Percentiles rank a stretch among this genome's conserved stretches.
Conservation (phyloP, 108 stramenopile genomes). For the Phaeodactylum tricornutum region DNA sequence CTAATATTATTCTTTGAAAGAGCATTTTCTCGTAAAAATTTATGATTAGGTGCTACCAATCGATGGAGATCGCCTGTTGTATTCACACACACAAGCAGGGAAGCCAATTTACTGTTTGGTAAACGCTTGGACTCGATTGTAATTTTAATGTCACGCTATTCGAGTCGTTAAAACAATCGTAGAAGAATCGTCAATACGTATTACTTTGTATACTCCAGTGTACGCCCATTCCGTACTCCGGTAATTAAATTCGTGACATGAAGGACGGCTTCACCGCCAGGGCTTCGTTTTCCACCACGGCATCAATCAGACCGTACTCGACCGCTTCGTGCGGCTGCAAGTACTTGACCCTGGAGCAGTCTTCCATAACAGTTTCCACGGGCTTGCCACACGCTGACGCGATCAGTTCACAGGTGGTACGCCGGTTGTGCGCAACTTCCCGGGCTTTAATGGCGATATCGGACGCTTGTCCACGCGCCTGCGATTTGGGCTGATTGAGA, state of each 20-base stretch:
- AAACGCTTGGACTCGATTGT: too few species aligned
- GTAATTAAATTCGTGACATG: conserved; percentile 54
- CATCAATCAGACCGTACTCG: conserved; percentile 94
- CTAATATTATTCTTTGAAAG: not conserved
- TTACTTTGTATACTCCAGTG: too few species aligned
- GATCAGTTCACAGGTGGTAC: conserved; percentile 82
- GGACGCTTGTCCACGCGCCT: conserved; percentile 90
- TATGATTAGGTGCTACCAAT: too few species aligned
- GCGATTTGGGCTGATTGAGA: conserved; percentile 88
- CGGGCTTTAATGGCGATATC: conserved; percentile 96
- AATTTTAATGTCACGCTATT: too few species aligned
- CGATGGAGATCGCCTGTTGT: too few species aligned
- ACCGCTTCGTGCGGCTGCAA: conserved; percentile 94
- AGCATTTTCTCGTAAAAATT: not conserved
- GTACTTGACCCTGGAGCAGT: conserved; percentile 89
- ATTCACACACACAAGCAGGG: too few species aligned
- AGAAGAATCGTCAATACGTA: too few species aligned
- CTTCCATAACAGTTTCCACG: conserved; percentile 75
- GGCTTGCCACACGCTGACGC: conserved; percentile 88
- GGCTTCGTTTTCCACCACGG: conserved; percentile 68
- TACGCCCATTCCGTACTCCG: too few species aligned
- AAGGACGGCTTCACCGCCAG: conserved; percentile 71
- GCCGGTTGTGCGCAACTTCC: conserved; percentile 86
- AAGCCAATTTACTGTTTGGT: too few species aligned
- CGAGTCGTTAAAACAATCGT: too few species aligned